phyloP scores from a whole-genome alignment of 1,139 yeast species.

The Lodderomyces metapsilosis region DNA sequence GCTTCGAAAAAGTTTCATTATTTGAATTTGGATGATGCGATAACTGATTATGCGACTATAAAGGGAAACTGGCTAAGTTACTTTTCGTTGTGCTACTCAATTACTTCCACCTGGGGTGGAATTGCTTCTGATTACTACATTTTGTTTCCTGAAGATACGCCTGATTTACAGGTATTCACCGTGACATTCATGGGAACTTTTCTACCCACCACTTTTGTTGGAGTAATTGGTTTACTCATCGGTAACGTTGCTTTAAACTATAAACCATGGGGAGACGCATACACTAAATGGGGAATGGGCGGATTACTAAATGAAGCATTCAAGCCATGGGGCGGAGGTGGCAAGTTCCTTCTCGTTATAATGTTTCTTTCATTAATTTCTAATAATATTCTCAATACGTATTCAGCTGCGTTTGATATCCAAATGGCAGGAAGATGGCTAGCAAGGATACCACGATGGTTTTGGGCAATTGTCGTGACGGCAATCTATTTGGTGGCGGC shows the following conservation, averaged over 20 bases:
- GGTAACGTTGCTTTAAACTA: constrained; percentile 69
- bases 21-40: constrained; percentile 37
- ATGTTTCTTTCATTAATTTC: constrained; percentile 74
- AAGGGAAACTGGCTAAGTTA: constrained; percentile 72
- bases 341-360: constrained; percentile 69
- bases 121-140: constrained; percentile 84
- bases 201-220: constrained; percentile 77
- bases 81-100: constrained; percentile 73
- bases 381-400: constrained; percentile 72
- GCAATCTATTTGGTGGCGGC: constrained; percentile 67
- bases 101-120: constrained; percentile 90
- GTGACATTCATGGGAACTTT: constrained; percentile 69
- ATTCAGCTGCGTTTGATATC: constrained; percentile 79
- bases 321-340: constrained; percentile 75
- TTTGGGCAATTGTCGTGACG: constrained; percentile 68
- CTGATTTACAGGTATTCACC: constrained; percentile 53
- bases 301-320: constrained; percentile 71
- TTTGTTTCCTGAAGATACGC: constrained; percentile 72
- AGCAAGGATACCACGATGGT: constrained; percentile 75
- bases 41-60: constrained; percentile 36
- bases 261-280: constrained; percentile 58
- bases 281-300: constrained; percentile 67
- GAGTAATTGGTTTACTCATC: constrained; percentile 66
- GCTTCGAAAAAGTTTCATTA: constrained; percentile 54
- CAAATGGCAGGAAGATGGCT: constrained; percentile 67